Conservation (phyloP, 2,329 filamentous ascomycete species). For the Fusarium sp. region DNA sequence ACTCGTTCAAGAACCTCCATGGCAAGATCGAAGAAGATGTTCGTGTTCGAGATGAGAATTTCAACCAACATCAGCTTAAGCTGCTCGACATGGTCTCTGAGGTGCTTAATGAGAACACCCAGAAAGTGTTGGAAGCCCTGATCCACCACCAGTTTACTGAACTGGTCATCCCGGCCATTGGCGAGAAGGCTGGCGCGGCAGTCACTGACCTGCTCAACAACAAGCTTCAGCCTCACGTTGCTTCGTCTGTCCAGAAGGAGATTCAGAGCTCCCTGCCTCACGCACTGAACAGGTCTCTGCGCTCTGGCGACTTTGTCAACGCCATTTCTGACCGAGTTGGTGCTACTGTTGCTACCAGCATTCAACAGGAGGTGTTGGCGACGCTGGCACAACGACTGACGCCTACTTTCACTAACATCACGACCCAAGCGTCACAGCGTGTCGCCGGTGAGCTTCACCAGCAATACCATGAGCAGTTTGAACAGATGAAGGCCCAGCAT, state of each 20-base stretch:
- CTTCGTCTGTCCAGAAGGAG: slow-evolving; percentile 77
- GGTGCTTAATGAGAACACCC: slow-evolving; percentile 71
- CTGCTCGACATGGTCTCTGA: slow-evolving; percentile 69
- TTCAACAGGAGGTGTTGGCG: slow-evolving; percentile 76
- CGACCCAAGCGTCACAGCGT: slow-evolving; percentile 74
- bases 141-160: slow-evolving; percentile 81
- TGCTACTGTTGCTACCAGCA: slow-evolving; percentile 71
- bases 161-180: slow-evolving; percentile 80
- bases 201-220: slow-evolving; percentile 78
- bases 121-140: slow-evolving; percentile 80
- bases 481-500: slow-evolving; percentile 63
- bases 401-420: slow-evolving; percentile 73
- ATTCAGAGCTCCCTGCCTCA: slow-evolving; percentile 78
- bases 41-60: slow-evolving; percentile 61
- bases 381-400: slow-evolving; percentile 73
- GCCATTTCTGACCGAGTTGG: slow-evolving; percentile 76
- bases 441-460: slow-evolving; percentile 76
- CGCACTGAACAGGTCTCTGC: slow-evolving; percentile 65
- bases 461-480: slow-evolving; percentile 64
- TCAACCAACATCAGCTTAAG: slow-evolving; percentile 64
- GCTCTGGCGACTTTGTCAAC: slow-evolving; percentile 79
- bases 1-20: slow-evolving; percentile 71
- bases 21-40: slow-evolving; percentile 75
- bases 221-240: slow-evolving; percentile 74
- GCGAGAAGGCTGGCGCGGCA: slow-evolving; percentile 73